A percentile compares a stretch with the other conserved stretches of the same genome.
Evolutionary conservation across 768 basidiomycete genomes (phyloP).

Genomic region (Amanita exitialis): DNA sequence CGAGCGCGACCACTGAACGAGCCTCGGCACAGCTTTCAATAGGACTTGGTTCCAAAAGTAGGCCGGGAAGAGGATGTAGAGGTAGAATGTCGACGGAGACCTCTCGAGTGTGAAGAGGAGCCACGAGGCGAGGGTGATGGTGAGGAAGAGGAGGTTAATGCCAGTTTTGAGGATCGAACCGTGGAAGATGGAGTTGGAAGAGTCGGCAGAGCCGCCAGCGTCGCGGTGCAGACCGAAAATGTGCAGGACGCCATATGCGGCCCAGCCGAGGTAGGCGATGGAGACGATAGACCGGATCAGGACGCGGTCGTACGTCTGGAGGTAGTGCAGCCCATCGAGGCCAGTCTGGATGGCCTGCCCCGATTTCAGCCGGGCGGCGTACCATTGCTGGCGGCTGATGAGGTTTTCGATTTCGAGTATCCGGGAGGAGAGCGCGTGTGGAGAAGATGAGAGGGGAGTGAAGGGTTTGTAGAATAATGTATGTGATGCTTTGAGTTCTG

Average conservation of each 20-base stretch:
- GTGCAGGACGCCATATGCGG: slow-evolving; percentile 50
- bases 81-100: slow-evolving; percentile 63
- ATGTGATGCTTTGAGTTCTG: slow-evolving; percentile 53
- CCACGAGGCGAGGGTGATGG: slow-evolving; percentile 29
- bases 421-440: slow-evolving; percentile 14
- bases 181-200: not conserved
- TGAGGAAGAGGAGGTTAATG: slow-evolving; percentile 13
- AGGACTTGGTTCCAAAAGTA: slow-evolving; percentile 67
- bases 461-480: slow-evolving; percentile 60
- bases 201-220: not conserved
- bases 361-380: slow-evolving; percentile 38
- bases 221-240: slow-evolving; percentile 36
- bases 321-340: slow-evolving; percentile 60
- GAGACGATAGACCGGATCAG: slow-evolving; percentile 63
- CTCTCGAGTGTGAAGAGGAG: slow-evolving; percentile 47
- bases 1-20: slow-evolving; percentile 7
- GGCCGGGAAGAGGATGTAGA: slow-evolving; percentile 66
- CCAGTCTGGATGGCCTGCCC: slow-evolving; percentile 40
- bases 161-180: not conserved
- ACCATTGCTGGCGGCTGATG: slow-evolving; percentile 33
- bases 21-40: slow-evolving; percentile 14
- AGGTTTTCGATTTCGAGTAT: slow-evolving; percentile 32
- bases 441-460: slow-evolving; percentile 11
- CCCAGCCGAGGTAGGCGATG: slow-evolving; percentile 71
- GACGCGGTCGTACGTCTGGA: slow-evolving; percentile 77